Evolutionary conservation across 805 yeast species (phyloP).

Genomic region (Saturnispora sekii): DNA sequence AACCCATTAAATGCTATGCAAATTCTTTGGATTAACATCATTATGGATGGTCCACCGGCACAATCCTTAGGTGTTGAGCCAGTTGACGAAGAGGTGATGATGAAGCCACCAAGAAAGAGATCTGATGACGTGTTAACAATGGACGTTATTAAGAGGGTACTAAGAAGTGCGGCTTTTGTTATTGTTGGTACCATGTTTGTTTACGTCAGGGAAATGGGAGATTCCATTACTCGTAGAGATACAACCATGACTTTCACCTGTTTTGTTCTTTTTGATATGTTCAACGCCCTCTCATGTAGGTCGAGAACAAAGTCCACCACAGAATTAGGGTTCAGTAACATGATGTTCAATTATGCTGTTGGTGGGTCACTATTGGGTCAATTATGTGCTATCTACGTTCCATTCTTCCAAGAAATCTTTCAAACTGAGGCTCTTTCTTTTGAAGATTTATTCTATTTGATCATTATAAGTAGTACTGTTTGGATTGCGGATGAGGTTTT

Average conservation of each 20-base stretch:
- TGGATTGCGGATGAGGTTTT: conserved; percentile 77
- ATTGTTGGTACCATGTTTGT: conserved; percentile 80
- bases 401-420: conserved; percentile 85
- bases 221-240: conserved; percentile 83
- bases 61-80: conserved; percentile 97
- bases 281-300: conserved; percentile 91
- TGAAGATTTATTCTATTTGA: conserved; percentile 57
- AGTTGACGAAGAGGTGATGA: conserved; percentile 92
- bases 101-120: conserved; percentile 89
- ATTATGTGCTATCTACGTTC: conserved; percentile 84
- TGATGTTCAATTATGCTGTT: conserved; percentile 91
- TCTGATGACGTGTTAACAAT: conserved; percentile 73
- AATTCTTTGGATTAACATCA: conserved; percentile 91
- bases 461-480: conserved; percentile 64
- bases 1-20: conserved; percentile 98
- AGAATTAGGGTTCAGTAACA: conserved; percentile 70
- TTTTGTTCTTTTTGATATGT: conserved; percentile 92
- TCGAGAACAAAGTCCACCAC: conserved; percentile 77
- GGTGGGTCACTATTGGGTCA: conserved; percentile 84
- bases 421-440: conserved; percentile 86
- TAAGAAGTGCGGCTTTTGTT: conserved; percentile 70
- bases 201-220: conserved; percentile 79
- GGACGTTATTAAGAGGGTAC: conserved; percentile 58
- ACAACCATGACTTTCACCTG: conserved; percentile 99
- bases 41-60: conserved; percentile 99